Percentiles rank a stretch among this genome's conserved stretches.
Conservation (phyloP, 2,329 filamentous ascomycete species). For the Sporothrix pseudoabietina region DNA sequence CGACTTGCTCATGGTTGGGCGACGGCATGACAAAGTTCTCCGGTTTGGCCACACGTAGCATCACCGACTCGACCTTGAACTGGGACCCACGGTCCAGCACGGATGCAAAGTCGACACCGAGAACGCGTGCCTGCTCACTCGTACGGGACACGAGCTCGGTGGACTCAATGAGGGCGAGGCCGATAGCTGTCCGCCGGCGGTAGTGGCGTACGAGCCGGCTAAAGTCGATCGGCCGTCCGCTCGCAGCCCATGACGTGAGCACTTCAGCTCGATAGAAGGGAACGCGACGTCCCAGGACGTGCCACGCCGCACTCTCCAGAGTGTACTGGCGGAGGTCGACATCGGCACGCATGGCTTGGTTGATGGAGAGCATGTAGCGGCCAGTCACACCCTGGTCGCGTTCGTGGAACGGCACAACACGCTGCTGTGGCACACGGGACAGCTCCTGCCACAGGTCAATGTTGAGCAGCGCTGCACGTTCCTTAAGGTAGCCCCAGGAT, state of each 20-base stretch:
- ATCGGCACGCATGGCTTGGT: conserved; percentile 93
- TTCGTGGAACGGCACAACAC: conserved; percentile 30
- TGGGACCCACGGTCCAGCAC: conserved; percentile 94
- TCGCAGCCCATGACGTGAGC: conserved; percentile 80
- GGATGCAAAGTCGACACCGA: conserved; percentile 95
- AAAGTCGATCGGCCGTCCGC: conserved; percentile 67
- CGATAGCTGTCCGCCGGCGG: conserved; percentile 70
- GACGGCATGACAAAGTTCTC: conserved; percentile 92
- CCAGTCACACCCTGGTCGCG: conserved; percentile 88
- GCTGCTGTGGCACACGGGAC: conserved; percentile 64
- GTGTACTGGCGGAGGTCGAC: conserved; percentile 91
- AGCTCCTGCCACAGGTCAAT: conserved; percentile 90
- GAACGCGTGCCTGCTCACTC: conserved; percentile 87
- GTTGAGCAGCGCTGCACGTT: conserved; percentile 82
- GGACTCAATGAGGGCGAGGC: conserved; percentile 86
- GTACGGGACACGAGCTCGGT: conserved; percentile 88
- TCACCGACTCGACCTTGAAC: conserved; percentile 97
- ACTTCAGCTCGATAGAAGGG: conserved; percentile 82
- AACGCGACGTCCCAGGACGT: conserved; percentile 81
- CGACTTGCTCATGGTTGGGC: conserved; percentile 88
- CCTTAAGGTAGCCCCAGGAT: conserved; percentile 95
- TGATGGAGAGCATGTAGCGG: conserved; percentile 94
- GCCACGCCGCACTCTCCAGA: conserved; percentile 93
- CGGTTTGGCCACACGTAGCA: conserved; percentile 97
- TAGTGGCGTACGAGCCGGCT: conserved; percentile 79